Evolutionary conservation across 2,329 filamentous ascomycete species (phyloP).

Genomic region (Magnaporthiopsis poae): DNA sequence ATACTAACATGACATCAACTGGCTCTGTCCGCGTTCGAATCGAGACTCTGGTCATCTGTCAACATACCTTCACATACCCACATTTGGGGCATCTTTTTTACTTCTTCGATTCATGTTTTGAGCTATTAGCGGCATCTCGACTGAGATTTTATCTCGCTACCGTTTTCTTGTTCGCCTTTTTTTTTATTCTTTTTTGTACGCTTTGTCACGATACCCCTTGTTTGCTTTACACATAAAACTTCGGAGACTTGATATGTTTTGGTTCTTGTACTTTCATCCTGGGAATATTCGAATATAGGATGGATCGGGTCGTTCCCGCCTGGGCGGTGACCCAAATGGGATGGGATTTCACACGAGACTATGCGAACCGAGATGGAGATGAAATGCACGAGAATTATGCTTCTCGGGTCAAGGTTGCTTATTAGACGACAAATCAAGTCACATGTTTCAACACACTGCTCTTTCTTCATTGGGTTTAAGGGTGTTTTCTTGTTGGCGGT

Average conservation of each 20-base stretch:
- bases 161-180: background rate
- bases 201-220: background rate
- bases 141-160: background rate
- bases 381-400: no score
- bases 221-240: background rate
- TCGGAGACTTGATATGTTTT: background rate
- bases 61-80: no score
- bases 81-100: background rate
- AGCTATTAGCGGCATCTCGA: background rate
- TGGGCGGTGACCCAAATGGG: background rate
- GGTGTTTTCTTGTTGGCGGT: no score
- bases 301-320: background rate
- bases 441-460: no score
- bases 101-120: background rate
- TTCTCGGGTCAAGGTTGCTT: no score
- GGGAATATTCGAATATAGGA: background rate
- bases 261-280: background rate
- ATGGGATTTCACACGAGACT: background rate
- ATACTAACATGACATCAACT: no score
- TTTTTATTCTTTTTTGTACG: background rate
- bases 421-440: no score
- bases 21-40: no score
- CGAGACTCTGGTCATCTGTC: no score
- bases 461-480: no score
- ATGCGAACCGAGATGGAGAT: background rate